Conservation (phyloP, 2,329 filamentous ascomycete species). For the Metarhizium robertsii region DNA sequence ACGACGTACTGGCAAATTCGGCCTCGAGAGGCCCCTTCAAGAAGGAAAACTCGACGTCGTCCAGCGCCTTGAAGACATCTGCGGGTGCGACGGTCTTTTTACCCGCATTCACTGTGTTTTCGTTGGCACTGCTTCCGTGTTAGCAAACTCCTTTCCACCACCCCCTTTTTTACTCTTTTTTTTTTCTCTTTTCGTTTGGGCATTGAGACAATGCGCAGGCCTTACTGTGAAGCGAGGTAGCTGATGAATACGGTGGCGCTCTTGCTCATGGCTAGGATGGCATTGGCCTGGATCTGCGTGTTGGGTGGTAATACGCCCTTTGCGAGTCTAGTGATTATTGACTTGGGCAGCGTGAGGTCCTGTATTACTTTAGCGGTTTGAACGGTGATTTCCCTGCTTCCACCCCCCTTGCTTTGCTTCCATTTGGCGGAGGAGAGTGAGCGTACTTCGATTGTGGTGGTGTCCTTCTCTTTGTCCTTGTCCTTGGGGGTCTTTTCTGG, state of each 20-base stretch:
- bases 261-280: slow-evolving; percentile 69
- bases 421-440: not conserved
- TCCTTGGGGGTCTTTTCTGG: slow-evolving; percentile 16
- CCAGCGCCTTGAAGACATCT: slow-evolving; percentile 68
- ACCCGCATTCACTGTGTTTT: slow-evolving; percentile 53
- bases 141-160: not conserved
- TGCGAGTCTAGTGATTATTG: slow-evolving; percentile 69
- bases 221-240: slow-evolving; percentile 67
- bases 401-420: not conserved
- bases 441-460: slow-evolving; percentile 43
- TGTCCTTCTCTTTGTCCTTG: slow-evolving; percentile 25
- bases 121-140: slow-evolving; percentile 51
- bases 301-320: slow-evolving; percentile 74
- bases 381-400: not conserved
- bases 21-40: slow-evolving; percentile 58
- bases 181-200: too few species aligned
- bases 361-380: slow-evolving; percentile 19
- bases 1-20: slow-evolving; percentile 60
- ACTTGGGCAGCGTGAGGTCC: slow-evolving; percentile 72
- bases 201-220: not conserved
- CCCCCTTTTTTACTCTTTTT: too few species aligned
- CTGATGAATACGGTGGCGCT: slow-evolving; percentile 78
- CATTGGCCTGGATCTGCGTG: slow-evolving; percentile 77
- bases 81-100: slow-evolving; percentile 72
- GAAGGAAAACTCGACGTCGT: slow-evolving; percentile 71